phyloP scores from a whole-genome alignment of 2,329 filamentous ascomycete genomes.

The Herpotrichia juniperi region DNA sequence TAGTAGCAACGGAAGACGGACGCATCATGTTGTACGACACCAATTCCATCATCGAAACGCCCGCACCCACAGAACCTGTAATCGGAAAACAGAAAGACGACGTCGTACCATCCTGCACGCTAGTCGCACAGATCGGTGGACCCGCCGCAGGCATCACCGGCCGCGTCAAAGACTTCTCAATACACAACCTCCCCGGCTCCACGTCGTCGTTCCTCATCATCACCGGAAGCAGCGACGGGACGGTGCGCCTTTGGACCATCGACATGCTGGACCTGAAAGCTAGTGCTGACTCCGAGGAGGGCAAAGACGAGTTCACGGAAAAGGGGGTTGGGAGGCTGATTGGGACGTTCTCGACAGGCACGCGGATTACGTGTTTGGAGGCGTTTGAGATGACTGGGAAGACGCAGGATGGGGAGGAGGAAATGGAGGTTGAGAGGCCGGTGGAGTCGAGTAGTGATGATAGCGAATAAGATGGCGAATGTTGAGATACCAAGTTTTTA shows the following conservation, averaged over 20 bases:
- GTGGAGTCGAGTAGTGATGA: conserved; percentile 27
- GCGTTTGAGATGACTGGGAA: conserved; percentile 79
- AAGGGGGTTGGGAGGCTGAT: conserved; percentile 69
- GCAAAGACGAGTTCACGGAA: conserved; percentile 27
- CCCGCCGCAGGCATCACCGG: conserved; percentile 68
- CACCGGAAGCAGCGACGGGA: conserved; percentile 84
- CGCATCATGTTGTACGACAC: conserved; percentile 84
- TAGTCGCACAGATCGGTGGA: conserved; percentile 81
- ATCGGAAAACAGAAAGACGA: conserved; percentile 53
- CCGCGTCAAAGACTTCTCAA: conserved; percentile 87
- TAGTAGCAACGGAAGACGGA: conserved; percentile 89
- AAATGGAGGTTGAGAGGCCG: conserved; percentile 21
- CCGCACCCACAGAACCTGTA: conserved; percentile 27
- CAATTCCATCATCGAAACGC: conserved; percentile 51
- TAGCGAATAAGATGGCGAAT: conserved; percentile 18
- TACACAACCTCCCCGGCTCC: conserved; percentile 57
- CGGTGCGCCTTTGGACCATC: conserved; percentile 78
- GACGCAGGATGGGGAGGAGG: conserved; percentile 33
- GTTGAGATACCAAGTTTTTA: background rate
- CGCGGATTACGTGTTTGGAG: conserved; percentile 86
- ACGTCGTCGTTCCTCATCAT: conserved; percentile 61
- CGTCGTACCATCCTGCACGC: conserved; percentile 61
- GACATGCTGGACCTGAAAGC: conserved; percentile 30
- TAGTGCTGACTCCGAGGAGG: conserved; percentile 14
- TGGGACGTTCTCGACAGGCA: conserved; percentile 81